A percentile compares a stretch with the other conserved stretches of the same genome.
These are phyloP conservation scores for Leishmania aethiopica DNA, from an alignment of 208 protist species.

Conservation along the genomic window DNA sequence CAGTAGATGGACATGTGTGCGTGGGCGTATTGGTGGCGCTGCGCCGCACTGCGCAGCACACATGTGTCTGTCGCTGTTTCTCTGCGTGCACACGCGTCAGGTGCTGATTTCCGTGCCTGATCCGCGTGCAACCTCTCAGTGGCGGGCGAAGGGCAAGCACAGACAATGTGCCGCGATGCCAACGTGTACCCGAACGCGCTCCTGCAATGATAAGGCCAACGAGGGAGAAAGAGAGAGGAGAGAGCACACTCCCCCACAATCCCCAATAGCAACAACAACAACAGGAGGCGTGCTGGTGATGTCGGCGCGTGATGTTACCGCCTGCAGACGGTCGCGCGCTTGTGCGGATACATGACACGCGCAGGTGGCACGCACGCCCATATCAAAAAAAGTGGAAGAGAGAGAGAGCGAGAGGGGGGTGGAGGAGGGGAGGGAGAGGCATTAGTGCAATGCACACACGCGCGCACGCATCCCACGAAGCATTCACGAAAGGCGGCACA, in stretches of 20 bases:
- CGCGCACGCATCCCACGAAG: background rate
- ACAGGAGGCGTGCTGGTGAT: too few relatives aligned
- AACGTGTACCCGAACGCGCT: background rate
- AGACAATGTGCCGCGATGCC: background rate
- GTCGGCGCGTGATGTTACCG: background rate
- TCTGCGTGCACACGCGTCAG: background rate
- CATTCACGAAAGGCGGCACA: background rate
- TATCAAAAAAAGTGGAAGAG: background rate
- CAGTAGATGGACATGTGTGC: conserved; percentile 78
- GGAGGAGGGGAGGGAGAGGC: background rate
- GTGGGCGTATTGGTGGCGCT: background rate
- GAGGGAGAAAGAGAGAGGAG: background rate
- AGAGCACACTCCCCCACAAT: background rate
- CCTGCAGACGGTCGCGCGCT: background rate
- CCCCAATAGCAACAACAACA: background rate
- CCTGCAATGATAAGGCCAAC: background rate
- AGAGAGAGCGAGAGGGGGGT: background rate
- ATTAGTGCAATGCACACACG: background rate
- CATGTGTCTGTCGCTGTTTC: background rate
- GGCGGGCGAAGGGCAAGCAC: background rate
- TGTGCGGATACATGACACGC: background rate
- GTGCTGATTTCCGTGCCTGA: background rate
- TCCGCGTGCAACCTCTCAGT: background rate
- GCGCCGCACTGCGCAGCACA: background rate
- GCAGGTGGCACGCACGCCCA: background rate